Evolutionary conservation across 768 basidiomycete species (phyloP).

Genomic region (Mrakia hoshinonis): DNA sequence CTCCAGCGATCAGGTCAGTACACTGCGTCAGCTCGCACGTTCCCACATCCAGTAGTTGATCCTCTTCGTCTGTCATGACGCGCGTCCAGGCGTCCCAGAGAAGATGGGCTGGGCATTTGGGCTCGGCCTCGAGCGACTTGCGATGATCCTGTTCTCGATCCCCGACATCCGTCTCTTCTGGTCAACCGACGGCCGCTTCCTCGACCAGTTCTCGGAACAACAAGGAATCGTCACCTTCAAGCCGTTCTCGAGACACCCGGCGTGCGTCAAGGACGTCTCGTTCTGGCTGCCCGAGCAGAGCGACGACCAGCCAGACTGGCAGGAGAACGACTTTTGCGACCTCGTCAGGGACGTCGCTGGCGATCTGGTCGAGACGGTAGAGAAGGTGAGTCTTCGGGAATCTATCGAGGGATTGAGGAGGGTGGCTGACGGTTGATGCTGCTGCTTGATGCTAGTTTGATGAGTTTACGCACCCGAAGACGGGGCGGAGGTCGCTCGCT

Average conservation of each 20-base stretch:
- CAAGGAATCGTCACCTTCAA: slow-evolving; percentile 70
- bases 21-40: no score
- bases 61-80: no score
- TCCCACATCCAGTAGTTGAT: no score
- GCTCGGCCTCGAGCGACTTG: slow-evolving; percentile 89
- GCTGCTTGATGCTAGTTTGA: no score
- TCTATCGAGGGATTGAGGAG: no score
- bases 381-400: slow-evolving; percentile 51
- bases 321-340: slow-evolving; percentile 94
- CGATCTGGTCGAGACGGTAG: slow-evolving; percentile 83
- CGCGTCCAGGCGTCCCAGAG: slow-evolving; percentile 55
- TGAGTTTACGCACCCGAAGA: slow-evolving; percentile 80
- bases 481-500: slow-evolving; percentile 65
- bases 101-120: slow-evolving; percentile 98
- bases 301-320: slow-evolving; percentile 33
- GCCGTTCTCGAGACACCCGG: slow-evolving; percentile 85
- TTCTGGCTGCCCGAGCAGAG: slow-evolving; percentile 63
- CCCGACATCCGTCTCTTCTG: slow-evolving; percentile 98
- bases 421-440: no score
- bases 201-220: slow-evolving; percentile 60
- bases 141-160: slow-evolving; percentile 93
- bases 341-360: slow-evolving; percentile 85
- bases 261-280: slow-evolving; percentile 87
- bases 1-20: slow-evolving; percentile 73
- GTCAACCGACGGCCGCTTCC: slow-evolving; percentile 80